These are phyloP conservation scores for maize (Zea mays) DNA, from an alignment of 176 grass and related monocot species.

Conservation along the genomic window Zm-B73-REFERENCE-NAM-5.0 NC_050098.1:121299001-121299500, in stretches of 20 bases:
- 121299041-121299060: no score
- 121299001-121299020: no score
- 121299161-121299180: background rate
- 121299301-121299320: slow-evolving; percentile 90
- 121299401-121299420: slow-evolving; percentile 38
- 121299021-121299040: no score
- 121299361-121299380: slow-evolving; percentile 73
- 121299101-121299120: slow-evolving; percentile 4
- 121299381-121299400: slow-evolving; percentile 50
- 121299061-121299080: background rate
- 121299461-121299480: slow-evolving; percentile 87
- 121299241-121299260: background rate
- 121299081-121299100: background rate
- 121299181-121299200: background rate
- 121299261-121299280: background rate
- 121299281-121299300: background rate
- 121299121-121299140: slow-evolving; percentile 25
- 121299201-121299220: no score
- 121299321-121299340: slow-evolving; percentile 99
- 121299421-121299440: slow-evolving; percentile 21
- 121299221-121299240: background rate
- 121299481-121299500: slow-evolving; percentile 58
- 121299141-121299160: slow-evolving; percentile 2
- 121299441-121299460: slow-evolving; percentile 23
- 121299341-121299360: slow-evolving; percentile 77